These are phyloP conservation scores for Marvania coccoides DNA, from an alignment of 139 green algal species.

Conservation along the genomic window DNA sequence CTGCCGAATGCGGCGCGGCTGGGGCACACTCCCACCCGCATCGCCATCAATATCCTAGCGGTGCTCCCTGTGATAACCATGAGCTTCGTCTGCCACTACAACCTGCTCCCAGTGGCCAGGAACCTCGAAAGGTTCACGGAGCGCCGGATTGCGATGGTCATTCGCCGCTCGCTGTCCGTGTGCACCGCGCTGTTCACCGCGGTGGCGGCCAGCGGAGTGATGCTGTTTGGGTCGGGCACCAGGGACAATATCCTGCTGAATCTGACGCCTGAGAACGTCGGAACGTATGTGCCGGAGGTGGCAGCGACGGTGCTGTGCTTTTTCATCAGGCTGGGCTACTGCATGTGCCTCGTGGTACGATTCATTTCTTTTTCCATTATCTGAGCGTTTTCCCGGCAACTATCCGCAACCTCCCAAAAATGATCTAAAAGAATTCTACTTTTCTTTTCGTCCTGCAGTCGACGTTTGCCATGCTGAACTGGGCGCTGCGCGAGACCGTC, in stretches of 20 bases:
- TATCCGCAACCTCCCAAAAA: too few species aligned
- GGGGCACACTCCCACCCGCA: neutral
- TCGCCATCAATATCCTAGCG: slow-evolving; percentile 16
- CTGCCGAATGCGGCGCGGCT: slow-evolving; percentile 16
- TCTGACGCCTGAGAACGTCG: slow-evolving; percentile 10
- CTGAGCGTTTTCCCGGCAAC: neutral
- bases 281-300: neutral
- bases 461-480: slow-evolving; percentile 37
- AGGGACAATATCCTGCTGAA: slow-evolving; percentile 30
- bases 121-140: slow-evolving; percentile 23
- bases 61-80: slow-evolving; percentile 32
- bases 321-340: slow-evolving; percentile 20
- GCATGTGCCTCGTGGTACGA: slow-evolving; percentile 18
- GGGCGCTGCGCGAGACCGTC: slow-evolving; percentile 28
- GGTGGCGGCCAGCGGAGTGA: slow-evolving; percentile 16
- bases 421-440: too few species aligned
- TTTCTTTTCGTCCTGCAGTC: neutral
- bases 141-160: slow-evolving; percentile 27
- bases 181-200: slow-evolving; percentile 25
- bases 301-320: slow-evolving; percentile 9
- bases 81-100: slow-evolving; percentile 34
- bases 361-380: neutral
- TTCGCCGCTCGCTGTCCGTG: slow-evolving; percentile 12
- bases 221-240: slow-evolving; percentile 16
- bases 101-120: slow-evolving; percentile 23